These are phyloP conservation scores for Wickerhamiella infanticola DNA, from an alignment of 1,139 yeast genomes.

Conservation along the genomic window DNA sequence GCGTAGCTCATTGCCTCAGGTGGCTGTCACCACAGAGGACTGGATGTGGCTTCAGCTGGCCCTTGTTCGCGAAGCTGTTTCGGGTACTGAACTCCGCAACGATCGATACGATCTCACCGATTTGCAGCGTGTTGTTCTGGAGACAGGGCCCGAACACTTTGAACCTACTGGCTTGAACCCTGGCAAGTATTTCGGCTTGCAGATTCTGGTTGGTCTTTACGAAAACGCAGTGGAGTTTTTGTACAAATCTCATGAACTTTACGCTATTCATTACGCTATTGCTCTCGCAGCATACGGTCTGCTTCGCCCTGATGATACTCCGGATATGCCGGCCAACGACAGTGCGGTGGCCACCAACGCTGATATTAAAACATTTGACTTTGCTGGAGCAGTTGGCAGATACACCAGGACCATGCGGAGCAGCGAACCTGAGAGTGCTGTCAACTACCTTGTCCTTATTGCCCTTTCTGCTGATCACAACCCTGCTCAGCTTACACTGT, in stretches of 20 bases:
- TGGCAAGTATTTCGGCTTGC: constrained; percentile 52
- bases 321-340: constrained; percentile 10
- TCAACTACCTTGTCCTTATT: constrained; percentile 67
- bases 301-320: constrained; percentile 33
- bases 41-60: constrained; percentile 93
- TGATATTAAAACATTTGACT: constrained; percentile 18
- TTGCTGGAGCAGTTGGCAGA: constrained; percentile 26
- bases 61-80: constrained; percentile 43
- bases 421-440: constrained; percentile 80
- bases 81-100: constrained; percentile 34
- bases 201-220: constrained; percentile 63
- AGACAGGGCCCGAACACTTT: constrained; percentile 62
- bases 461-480: constrained; percentile 33
- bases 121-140: constrained; percentile 54
- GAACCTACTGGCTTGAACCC: constrained; percentile 50
- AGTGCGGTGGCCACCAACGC: constrained; percentile 14
- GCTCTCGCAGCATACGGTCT: constrained; percentile 66
- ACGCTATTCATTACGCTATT: constrained; percentile 81
- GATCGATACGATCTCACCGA: constrained; percentile 62
- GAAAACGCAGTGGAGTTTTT: constrained; percentile 68
- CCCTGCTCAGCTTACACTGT: constrained; percentile 34
- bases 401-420: constrained; percentile 68
- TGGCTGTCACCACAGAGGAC: constrained; percentile 76
- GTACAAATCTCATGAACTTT: constrained; percentile 56
- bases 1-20: constrained; percentile 56